Evolutionary conservation across 352 stramenopile species (phyloP).

Genomic region (Aphanomyces invadans): DNA sequence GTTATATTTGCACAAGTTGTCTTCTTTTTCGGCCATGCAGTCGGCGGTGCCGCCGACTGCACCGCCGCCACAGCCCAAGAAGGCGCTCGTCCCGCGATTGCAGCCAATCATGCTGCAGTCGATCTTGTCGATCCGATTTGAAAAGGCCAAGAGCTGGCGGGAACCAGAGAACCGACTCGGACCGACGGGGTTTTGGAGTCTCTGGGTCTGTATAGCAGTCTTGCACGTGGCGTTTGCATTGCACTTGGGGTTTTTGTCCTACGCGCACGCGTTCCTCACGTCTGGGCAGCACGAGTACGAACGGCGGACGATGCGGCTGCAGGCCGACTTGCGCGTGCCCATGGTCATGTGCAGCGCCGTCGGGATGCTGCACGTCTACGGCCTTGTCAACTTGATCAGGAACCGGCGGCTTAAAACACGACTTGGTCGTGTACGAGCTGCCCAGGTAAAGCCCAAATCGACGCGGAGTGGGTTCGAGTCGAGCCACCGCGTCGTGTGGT

Average conservation of each 20-base stretch:
- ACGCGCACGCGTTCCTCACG: not conserved
- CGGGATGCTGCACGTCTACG: not conserved
- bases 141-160: constrained; percentile 6
- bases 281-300: not conserved
- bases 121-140: not conserved
- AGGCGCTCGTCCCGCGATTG: not conserved
- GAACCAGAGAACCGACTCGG: not conserved
- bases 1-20: too few species aligned
- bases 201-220: not conserved
- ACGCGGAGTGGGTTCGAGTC: not conserved
- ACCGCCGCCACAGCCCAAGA: not conserved
- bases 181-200: not conserved
- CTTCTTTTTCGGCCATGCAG: not conserved
- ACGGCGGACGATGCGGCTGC: constrained; percentile 1
- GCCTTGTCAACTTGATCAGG: not conserved
- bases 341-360: not conserved
- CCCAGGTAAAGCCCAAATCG: not conserved
- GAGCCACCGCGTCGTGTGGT: not conserved
- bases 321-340: not conserved
- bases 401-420: not conserved
- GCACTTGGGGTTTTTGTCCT: not conserved
- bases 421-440: not conserved
- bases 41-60: not conserved
- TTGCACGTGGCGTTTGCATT: not conserved
- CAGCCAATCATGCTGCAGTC: not conserved